Evolutionary conservation across 2,329 filamentous ascomycete species (phyloP).

Genomic region (Paradendryphiella salina): DNA sequence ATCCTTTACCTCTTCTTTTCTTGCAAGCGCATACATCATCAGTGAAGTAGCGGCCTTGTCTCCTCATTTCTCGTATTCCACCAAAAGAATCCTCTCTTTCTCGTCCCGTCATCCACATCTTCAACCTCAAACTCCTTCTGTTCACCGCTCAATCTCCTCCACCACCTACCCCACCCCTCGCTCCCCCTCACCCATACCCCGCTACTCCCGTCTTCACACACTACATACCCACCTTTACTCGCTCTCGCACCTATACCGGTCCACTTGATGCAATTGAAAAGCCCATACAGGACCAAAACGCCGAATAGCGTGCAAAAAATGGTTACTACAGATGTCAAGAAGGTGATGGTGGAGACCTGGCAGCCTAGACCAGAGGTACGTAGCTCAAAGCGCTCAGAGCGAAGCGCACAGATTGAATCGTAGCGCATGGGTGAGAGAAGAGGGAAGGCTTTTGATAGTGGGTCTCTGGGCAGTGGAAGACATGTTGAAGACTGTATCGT

Average conservation of each 20-base stretch:
- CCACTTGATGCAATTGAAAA: constrained; percentile 23
- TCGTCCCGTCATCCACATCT: constrained; percentile 34
- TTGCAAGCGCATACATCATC: background rate
- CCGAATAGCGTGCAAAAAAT: constrained; percentile 49
- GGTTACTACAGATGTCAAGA: constrained; percentile 50
- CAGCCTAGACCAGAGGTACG: constrained; percentile 52
- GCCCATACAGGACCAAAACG: constrained; percentile 42
- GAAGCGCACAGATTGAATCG: constrained; percentile 43
- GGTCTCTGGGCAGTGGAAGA: constrained; percentile 47
- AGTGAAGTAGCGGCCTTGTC: constrained; percentile 26
- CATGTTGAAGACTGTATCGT: constrained; percentile 48
- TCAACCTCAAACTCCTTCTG: constrained; percentile 31
- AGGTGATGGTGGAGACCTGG: constrained; percentile 52
- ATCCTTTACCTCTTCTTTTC: too few relatives aligned
- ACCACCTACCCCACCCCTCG: constrained; percentile 38
- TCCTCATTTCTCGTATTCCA: constrained; percentile 27
- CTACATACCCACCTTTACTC: constrained; percentile 31
- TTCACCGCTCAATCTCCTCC: constrained; percentile 28
- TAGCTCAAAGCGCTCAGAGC: constrained; percentile 51
- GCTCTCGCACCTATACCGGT: constrained; percentile 18
- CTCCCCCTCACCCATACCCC: constrained; percentile 39
- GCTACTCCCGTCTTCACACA: constrained; percentile 34
- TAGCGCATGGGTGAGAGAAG: constrained; percentile 48
- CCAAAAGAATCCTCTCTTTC: constrained; percentile 27
- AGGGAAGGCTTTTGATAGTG: constrained; percentile 44